Conservation (phyloP, 169 alveolate genomes). For the Neospora caninum region DNA sequence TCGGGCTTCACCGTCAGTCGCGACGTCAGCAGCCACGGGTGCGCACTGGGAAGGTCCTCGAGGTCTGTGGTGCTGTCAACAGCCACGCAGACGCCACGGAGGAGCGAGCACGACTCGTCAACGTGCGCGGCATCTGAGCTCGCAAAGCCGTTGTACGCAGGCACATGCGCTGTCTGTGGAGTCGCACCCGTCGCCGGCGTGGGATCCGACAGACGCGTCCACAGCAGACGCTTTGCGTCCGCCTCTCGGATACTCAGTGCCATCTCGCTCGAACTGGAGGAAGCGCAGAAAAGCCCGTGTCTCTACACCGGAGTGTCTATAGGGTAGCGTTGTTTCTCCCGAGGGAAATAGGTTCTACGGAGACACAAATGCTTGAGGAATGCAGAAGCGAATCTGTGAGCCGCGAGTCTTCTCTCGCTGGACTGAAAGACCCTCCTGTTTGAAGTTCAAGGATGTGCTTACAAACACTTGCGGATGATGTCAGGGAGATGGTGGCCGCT, state of each 20-base stretch:
- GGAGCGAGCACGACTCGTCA: neutral
- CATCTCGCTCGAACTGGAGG: neutral
- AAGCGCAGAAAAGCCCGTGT: too few relatives aligned
- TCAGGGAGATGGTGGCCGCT: too few relatives aligned
- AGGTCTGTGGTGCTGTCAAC: constrained; percentile 6
- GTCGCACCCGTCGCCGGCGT: neutral
- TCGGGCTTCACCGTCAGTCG: constrained; percentile 73
- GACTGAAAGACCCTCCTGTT: too few relatives aligned
- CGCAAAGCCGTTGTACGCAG: neutral
- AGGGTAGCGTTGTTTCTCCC: too few relatives aligned
- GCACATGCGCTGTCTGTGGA: neutral
- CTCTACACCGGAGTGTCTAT: too few relatives aligned
- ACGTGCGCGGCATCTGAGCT: neutral
- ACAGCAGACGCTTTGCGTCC: constrained; percentile 60
- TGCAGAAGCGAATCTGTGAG: too few relatives aligned
- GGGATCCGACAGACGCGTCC: neutral
- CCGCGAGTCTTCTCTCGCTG: too few relatives aligned
- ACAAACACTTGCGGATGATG: too few relatives aligned
- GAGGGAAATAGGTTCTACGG: too few relatives aligned
- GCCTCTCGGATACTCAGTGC: constrained; percentile 53
- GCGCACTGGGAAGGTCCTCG: neutral
- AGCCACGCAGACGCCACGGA: constrained; percentile 36
- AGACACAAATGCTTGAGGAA: too few relatives aligned
- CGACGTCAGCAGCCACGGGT: constrained; percentile 57
- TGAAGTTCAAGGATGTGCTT: too few relatives aligned